Base-by-base conservation (phyloP, 192 early-diverging fungal species). In the Backusella tuberculispora region DNA sequence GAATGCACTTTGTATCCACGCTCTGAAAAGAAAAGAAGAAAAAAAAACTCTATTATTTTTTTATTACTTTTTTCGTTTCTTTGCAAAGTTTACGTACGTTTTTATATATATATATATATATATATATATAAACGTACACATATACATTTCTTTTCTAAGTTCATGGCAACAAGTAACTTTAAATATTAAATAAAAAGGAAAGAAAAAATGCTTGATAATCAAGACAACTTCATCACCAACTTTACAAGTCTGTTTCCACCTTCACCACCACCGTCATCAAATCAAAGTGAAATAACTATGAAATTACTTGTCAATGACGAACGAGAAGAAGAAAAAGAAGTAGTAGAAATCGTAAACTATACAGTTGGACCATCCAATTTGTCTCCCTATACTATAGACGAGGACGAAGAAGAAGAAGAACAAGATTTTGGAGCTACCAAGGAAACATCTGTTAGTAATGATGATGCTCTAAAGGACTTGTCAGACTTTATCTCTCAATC, bases 391-490 rank as follows among this genome's bases (percentile, higher is more conserved):
- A 0, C 29, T 34, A 34, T 34, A 34, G 50, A 53, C 5, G 50
- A 53, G 50, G 10, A 60, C 29, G 29, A 34, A 34, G 29, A 34
- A 2, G 29, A 34, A 2, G 29, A 34, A 2, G 29, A 34, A 2
- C 29, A 1, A 2, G 29, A 34, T 34, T 34, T 34, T 34, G 0
- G 29, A 2, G 29, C 29, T 34, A 34, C 2, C 29, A 34, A 2
- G 0, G 29, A 34, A 34, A 34, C 2, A 34, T 34, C 29, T 34
- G 29, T 9, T 26, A 60, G 12, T 12, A 60, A 60, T 26, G 53
- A 60, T 60, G 53, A 24, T 24, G 53, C 24, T 8, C 8, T 60
- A 60, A 60, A 60, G 26, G 53, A 60, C 53, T 60, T 60, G 53
- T 10, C 53, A 60, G 53, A 60, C 17, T 60, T 60, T 26, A 24